These are phyloP conservation scores for Hanseniaspora uvarum DNA, from an alignment of 1,139 yeast genomes.

Conservation along the genomic window DNA sequence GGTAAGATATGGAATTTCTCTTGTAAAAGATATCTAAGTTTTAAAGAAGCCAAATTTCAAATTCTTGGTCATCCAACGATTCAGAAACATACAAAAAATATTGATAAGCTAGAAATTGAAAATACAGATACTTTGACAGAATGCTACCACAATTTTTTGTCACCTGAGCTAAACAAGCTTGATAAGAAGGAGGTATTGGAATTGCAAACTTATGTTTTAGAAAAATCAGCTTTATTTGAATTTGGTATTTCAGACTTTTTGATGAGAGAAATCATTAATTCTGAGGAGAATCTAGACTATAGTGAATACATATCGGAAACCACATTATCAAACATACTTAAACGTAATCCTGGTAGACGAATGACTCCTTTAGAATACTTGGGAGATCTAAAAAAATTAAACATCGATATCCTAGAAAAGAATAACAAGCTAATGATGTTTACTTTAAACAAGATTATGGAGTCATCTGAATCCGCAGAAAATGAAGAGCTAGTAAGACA, in stretches of 20 bases:
- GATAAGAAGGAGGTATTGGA: background rate
- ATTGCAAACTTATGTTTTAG: conserved; percentile 1
- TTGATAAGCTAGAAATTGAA: background rate
- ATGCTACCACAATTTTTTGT: background rate
- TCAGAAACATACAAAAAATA: background rate
- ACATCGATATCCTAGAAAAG: background rate
- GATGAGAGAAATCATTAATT: background rate
- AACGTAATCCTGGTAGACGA: conserved; percentile 29
- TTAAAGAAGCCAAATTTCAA: background rate
- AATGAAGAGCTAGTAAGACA: background rate
- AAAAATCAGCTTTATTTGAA: background rate
- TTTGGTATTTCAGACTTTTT: conserved; percentile 14
- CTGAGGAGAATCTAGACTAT: background rate
- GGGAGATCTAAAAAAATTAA: conserved; percentile 25
- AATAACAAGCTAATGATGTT: conserved; percentile 14
- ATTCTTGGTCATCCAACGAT: conserved; percentile 2
- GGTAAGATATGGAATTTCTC: background rate
- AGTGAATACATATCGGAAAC: background rate
- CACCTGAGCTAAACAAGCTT: background rate
- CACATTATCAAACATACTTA: conserved; percentile 18
- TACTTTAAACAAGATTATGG: background rate
- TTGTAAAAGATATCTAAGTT: background rate
- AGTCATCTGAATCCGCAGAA: background rate
- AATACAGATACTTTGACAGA: background rate
- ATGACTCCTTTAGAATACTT: conserved; percentile 23